Conservation (phyloP, 495 filamentous ascomycete species). For the Penicillium chermesinum region DNA sequence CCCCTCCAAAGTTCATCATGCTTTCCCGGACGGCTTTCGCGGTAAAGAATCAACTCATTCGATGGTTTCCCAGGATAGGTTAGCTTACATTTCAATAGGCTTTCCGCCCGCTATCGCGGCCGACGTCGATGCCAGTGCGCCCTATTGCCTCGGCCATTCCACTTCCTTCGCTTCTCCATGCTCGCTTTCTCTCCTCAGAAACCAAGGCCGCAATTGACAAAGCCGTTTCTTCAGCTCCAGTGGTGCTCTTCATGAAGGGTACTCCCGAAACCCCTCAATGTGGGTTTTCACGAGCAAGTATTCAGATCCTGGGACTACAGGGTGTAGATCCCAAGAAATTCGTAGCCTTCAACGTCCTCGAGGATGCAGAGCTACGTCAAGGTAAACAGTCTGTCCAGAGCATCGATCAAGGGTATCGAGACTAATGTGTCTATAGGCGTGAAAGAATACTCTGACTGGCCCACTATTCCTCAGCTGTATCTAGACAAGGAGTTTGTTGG, state of each 20-base stretch:
- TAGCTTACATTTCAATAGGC: constrained; percentile 19
- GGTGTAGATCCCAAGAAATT: constrained; percentile 97
- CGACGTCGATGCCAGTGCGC: constrained; percentile 13
- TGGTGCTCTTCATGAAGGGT: constrained; percentile 98
- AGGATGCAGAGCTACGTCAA: constrained; percentile 78
- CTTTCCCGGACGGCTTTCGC: constrained; percentile 34
- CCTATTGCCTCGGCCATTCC: constrained; percentile 24
- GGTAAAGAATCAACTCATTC: constrained; percentile 13
- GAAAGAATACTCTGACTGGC: constrained; percentile 98
- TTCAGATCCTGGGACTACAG: constrained; percentile 91
- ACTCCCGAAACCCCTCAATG: constrained; percentile 97
- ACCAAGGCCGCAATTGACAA: constrained; percentile 79
- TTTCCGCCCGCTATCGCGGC: constrained; percentile 35
- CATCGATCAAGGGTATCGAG: not conserved
- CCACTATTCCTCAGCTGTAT: constrained; percentile 96
- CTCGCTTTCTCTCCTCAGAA: constrained; percentile 70
- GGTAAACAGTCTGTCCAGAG: constrained; percentile 48
- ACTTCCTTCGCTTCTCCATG: constrained; percentile 31
- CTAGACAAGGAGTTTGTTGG: constrained; percentile 93
- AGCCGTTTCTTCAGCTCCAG: constrained; percentile 75
- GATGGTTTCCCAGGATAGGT: not conserved
- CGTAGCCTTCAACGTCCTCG: constrained; percentile 91
- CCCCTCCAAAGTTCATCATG: constrained; percentile 21
- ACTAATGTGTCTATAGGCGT: constrained; percentile 56
- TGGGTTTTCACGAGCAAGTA: constrained; percentile 90